These are phyloP conservation scores for Cylindrodendrum hubeiense DNA, from an alignment of 2,329 filamentous ascomycete genomes.

Conservation along the genomic window DNA sequence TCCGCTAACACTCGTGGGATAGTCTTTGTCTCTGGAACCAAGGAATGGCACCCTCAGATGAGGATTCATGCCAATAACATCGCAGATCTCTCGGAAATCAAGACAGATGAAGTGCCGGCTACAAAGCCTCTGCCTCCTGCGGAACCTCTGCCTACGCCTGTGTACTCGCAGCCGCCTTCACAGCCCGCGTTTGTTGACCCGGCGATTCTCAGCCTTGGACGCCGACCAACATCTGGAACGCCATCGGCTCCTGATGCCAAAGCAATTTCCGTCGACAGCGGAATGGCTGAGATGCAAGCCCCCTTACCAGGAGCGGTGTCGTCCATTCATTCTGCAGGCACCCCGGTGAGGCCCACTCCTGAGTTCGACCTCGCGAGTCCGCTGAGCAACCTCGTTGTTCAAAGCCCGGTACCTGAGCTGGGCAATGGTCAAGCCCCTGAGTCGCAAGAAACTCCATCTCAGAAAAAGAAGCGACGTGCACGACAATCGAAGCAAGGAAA, in stretches of 20 bases:
- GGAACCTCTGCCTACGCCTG: conserved; percentile 42
- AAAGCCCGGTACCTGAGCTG: conserved; percentile 28
- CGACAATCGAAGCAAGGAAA: conserved; percentile 50
- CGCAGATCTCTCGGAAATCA: conserved; percentile 58
- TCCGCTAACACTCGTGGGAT: conserved; percentile 21
- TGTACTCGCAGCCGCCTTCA: conserved; percentile 43
- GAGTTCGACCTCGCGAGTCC: conserved; percentile 43
- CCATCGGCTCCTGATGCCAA: conserved; percentile 40
- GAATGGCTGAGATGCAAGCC: conserved; percentile 26
- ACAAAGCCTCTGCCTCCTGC: conserved; percentile 43
- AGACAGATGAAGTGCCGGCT: conserved; percentile 45
- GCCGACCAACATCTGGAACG: conserved; percentile 51
- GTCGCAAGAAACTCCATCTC: conserved; percentile 38
- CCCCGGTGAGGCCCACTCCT: conserved; percentile 33
- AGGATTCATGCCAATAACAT: conserved; percentile 63
- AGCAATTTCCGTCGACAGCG: conserved; percentile 21
- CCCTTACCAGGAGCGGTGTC: conserved; percentile 24
- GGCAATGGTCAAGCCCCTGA: conserved; percentile 35
- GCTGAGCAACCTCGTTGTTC: conserved; percentile 43
- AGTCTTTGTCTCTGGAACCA: conserved; percentile 57
- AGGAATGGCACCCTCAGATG: conserved; percentile 56
- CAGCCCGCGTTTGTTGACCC: conserved; percentile 77
- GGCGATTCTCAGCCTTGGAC: conserved; percentile 80
- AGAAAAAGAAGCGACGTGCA: conserved; percentile 49
- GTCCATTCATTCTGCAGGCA: conserved; percentile 11